Evolutionary conservation across 2,329 filamentous ascomycete species (phyloP), one percentile per base, ranked within the genome.

Genomic region (Claviceps sp.): DNA sequence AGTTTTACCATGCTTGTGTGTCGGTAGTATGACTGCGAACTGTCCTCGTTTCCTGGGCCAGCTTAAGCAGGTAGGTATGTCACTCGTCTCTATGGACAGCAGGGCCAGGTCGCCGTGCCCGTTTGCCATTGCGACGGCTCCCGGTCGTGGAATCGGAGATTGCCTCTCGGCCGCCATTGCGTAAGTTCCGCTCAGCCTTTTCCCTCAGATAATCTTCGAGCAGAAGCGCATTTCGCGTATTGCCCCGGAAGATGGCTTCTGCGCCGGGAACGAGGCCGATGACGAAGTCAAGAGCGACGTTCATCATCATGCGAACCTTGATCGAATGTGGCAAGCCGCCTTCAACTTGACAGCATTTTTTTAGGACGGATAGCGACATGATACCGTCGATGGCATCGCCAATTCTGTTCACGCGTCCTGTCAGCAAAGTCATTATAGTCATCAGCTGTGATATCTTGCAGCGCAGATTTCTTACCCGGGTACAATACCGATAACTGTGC

Each of bases 401-500:
- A 56, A 86, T 71, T 5, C 85, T 87, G 50, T 43, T 11, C 2
- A n/a, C 18, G 37, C 8, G n/a, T 30, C 30, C 38, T 37, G 24
- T 52, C 8, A 44, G 50, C 20, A 40, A 22, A 20, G 22, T 13
- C 18, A 9, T 47, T 16, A 1, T 38, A 14, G 30, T 20, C 30
- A 7, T 7, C 8, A 36, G 5, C 4, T 30, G n/a, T 6, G 48
- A 30, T 22, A 8, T 34, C 20, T 26, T 43, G 7, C 40, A n/a
- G 11, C 36, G n/a, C 24, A 44, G 7, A 20, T 5, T 13, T 77
- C 86, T 75, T 76, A 89, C 79, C 79, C 79, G 59, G 93, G 93
- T 51, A 97, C 68, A 7, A 97, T 64, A 14, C 84, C 93, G 60
- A 97, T 87, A 53, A 95, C 78, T 60, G 84, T 86, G 49, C 87